Base-by-base conservation (phyloP, 192 early-diverging fungal species). In the Entomortierella beljakovae region DNA sequence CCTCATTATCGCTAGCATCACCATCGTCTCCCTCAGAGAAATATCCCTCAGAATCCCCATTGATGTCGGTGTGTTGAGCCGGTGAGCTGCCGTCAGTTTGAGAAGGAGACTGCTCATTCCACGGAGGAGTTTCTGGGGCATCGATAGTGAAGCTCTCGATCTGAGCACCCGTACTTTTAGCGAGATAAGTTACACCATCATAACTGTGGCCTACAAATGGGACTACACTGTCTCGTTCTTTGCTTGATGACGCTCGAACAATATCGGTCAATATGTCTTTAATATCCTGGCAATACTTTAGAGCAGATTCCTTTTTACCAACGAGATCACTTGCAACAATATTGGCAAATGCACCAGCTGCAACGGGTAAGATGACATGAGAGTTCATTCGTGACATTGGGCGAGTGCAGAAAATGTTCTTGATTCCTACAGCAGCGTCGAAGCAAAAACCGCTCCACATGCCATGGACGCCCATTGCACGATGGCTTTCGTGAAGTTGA, bases 381-480 rank as follows among this genome's bases (percentile, higher is more conserved):
- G 75, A 31, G 58, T 79, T 79, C 75, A 79, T 79, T 2, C 67
- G 54, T 7, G 61, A 60, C 75, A 79, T 79, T 9, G 74, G 74
- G 1, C 75, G 61, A 3, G 75, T 79, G 2, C n/a, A 10, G 40
- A 65, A 79, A 31, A 79, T 79, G 48, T 70, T 79, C 32, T 57
- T 65, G 57, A 79, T 79, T 3, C 38, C 75, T 7, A 65, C 5
- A 1, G 75, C 75, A 48, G 75, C 75, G 23, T 79, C 75, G 29
- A 65, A 79, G 26, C 67, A 79, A 32, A 70, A 79, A 1, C 26
- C 28, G 23, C 61, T 79, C 75, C 75, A 79, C 13, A 79, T 65
- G 33, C 61, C 61, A 54, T 79, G 75, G 23, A 79, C 29, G 2
- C 75, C 75, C 15, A 65, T 8, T 31, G 49, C 62, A 3, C 62